Evolutionary conservation across 2,329 filamentous ascomycete species (phyloP).

Genomic region (Atkinsonella hypoxylon): DNA sequence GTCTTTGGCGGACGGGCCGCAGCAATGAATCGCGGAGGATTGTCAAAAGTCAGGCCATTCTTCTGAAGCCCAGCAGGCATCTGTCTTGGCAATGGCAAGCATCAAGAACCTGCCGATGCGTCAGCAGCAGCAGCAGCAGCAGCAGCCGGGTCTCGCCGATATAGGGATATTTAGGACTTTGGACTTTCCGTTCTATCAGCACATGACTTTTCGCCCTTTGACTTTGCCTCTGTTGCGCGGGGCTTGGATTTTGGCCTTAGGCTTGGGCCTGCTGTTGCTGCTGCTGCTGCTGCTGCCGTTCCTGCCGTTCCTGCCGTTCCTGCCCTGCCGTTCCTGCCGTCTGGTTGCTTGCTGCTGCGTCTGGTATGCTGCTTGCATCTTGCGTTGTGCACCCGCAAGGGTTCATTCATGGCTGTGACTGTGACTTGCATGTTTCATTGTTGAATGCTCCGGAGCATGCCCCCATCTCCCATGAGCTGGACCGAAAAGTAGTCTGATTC

Average conservation of each 20-base stretch:
- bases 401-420: not conserved
- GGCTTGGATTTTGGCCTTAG: too few relatives aligned
- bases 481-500: not conserved
- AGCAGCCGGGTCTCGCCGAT: constrained; percentile 6
- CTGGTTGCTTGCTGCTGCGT: too few relatives aligned
- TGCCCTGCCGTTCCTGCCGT: not conserved
- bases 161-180: not conserved
- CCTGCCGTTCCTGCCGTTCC: not conserved
- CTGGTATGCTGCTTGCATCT: too few relatives aligned
- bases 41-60: constrained; percentile 12
- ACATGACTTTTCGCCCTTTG: not conserved
- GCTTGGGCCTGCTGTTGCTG: not conserved
- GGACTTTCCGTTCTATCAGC: not conserved
- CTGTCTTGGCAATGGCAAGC: not conserved
- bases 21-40: constrained; percentile 1
- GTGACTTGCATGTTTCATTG: not conserved
- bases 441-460: not conserved
- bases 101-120: not conserved
- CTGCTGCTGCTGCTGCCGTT: not conserved
- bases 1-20: not conserved
- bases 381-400: too few relatives aligned
- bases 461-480: not conserved
- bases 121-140: not conserved
- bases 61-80: not conserved
- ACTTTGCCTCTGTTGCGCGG: not conserved